Evolutionary conservation across 1,284 basidiomycete species (phyloP), one percentile per base, ranked within the genome.

Genomic region (Heterobasidion annosum): DNA sequence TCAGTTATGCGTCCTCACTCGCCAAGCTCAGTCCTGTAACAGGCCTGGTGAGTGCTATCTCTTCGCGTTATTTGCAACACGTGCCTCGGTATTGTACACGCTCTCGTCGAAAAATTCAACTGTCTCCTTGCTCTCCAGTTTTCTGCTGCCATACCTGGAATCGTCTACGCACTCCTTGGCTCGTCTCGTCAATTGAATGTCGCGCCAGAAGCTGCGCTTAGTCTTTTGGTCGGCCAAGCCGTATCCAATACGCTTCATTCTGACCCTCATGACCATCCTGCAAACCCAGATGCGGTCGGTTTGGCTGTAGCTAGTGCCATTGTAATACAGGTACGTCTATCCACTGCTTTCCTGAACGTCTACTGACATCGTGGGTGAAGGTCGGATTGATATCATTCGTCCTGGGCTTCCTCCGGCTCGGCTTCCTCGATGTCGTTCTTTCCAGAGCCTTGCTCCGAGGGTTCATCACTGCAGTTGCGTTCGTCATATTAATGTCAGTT

Each of bases 361-460:
- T 16, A n/a, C 18, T 8, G 18, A 12, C 12, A 18, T 19, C 34
- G 34, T 35, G 33, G 25, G 2, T 34, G 10, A 55, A 93, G 85
- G 87, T 85, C 56, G 93, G 93, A n/a, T 62, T 94, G 33, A 88
- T 98, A 61, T 88, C 91, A 1, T 92, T 92, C 61, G 66, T 89
- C 9, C 77, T 98, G 35, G 94, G 94, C 6, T 80, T 97, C 57
- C 85, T 96, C 64, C 80, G 93, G 16, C 76, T 98, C 0, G 94
- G 94, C 1, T 98, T 98, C 70, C 82, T 98, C 52, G 94, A 98
- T 67, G 94, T 97, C 15, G 88, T 98, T 2, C 78, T 98, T n/a
- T 91, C 88, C 59, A 82, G 92, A 55, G 91, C 94, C 5, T 72
- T 92, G 7, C 76, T 98, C 42, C 80, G 91, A 42, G 94, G 94